Evolutionary conservation across 441 rosid genomes (phyloP).

Genomic region (Eugenia klotzschiana): DNA sequence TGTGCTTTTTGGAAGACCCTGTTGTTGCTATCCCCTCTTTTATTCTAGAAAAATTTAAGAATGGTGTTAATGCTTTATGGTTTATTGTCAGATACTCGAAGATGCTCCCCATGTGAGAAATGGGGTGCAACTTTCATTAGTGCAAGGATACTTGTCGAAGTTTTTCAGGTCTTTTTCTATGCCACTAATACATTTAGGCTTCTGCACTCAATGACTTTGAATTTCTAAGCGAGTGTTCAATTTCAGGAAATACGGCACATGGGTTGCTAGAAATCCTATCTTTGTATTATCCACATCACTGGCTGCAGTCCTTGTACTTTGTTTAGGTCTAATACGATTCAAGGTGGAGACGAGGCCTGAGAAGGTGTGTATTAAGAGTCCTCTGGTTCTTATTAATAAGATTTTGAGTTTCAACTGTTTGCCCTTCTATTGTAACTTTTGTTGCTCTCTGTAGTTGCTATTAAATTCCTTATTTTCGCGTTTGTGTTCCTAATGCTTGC

Average conservation of each 20-base stretch:
- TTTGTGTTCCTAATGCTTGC: slow-evolving; percentile 1
- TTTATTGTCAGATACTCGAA: slow-evolving; percentile 44
- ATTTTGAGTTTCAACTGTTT: not conserved
- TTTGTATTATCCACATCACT: slow-evolving; percentile 54
- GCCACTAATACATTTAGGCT: slow-evolving; percentile 7
- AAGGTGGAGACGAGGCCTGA: slow-evolving; percentile 97
- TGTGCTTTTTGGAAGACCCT: not conserved
- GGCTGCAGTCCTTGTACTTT: slow-evolving; percentile 65
- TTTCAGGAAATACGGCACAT: slow-evolving; percentile 77
- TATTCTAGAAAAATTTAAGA: not conserved
- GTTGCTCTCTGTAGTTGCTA: not conserved
- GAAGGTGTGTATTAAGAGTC: slow-evolving; percentile 40
- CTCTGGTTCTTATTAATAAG: not conserved
- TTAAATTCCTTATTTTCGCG: not conserved
- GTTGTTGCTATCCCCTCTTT: not conserved
- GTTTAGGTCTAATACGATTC: slow-evolving; percentile 76
- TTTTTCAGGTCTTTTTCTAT: slow-evolving; percentile 58
- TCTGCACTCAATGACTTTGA: slow-evolving; percentile 3
- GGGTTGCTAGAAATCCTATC: slow-evolving; percentile 87
- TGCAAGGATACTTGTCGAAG: slow-evolving; percentile 80
- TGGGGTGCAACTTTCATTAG: slow-evolving; percentile 61
- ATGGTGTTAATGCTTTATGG: not conserved
- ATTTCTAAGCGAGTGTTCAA: not conserved
- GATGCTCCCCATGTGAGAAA: slow-evolving; percentile 56
- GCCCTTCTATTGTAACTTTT: not conserved